Evolutionary conservation across 2,329 filamentous ascomycete genomes (phyloP).

Genomic region (Cladosporium velox): DNA sequence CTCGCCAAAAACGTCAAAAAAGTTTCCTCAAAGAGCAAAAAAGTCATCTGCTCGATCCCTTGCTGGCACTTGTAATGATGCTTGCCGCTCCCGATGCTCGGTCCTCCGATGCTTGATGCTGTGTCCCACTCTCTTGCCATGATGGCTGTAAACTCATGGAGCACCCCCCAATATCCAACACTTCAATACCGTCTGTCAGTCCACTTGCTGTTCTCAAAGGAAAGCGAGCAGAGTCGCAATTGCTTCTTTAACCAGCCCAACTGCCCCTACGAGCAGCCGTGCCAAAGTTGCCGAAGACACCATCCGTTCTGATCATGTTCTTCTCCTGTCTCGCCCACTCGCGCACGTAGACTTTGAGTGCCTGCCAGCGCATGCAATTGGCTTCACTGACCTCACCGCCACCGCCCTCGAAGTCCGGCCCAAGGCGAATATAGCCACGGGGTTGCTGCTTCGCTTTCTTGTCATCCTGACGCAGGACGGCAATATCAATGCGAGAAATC

Average conservation of each 20-base stretch:
- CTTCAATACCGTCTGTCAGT: not conserved
- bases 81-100: not conserved
- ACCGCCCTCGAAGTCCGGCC: slow-evolving; percentile 50
- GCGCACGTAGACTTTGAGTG: slow-evolving; percentile 76
- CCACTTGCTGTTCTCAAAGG: not conserved
- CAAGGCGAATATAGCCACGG: slow-evolving; percentile 70
- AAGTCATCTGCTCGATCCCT: not conserved
- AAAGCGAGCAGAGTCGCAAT: not conserved
- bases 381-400: slow-evolving; percentile 45
- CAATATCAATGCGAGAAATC: slow-evolving; percentile 70
- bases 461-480: slow-evolving; percentile 73
- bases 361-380: slow-evolving; percentile 76
- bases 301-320: slow-evolving; percentile 53
- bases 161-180: not conserved
- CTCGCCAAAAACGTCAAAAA: slow-evolving; percentile 13
- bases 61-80: not conserved
- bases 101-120: not conserved
- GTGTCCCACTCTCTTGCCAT: not conserved
- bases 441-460: slow-evolving; percentile 55
- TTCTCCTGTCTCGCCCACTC: slow-evolving; percentile 92
- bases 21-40: not conserved
- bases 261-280: slow-evolving; percentile 50
- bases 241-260: slow-evolving; percentile 40
- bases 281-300: slow-evolving; percentile 42
- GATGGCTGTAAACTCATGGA: not conserved